phyloP scores from a whole-genome alignment of 2,329 filamentous ascomycete species.

The Xylariaceae sp. region DNA sequence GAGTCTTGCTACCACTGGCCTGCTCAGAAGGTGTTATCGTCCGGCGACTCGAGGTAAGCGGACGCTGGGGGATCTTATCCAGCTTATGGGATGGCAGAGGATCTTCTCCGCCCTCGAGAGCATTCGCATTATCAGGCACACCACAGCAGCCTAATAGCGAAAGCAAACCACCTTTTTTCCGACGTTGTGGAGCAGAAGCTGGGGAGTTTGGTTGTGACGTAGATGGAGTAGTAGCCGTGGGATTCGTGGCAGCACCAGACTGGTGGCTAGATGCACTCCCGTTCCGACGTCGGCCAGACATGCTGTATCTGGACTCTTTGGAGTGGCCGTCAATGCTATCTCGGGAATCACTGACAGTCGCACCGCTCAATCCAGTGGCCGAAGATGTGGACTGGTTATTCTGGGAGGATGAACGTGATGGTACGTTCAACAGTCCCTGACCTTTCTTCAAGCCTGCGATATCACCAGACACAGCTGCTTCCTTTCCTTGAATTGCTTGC shows the following conservation, averaged over 20 bases:
- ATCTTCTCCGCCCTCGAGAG: slow-evolving; percentile 48
- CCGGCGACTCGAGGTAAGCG: slow-evolving; percentile 50
- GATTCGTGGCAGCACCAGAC: slow-evolving; percentile 50
- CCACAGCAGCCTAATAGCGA: slow-evolving; percentile 65
- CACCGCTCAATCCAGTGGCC: slow-evolving; percentile 56
- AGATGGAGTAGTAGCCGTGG: slow-evolving; percentile 44
- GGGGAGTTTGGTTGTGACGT: slow-evolving; percentile 51
- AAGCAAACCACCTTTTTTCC: slow-evolving; percentile 53
- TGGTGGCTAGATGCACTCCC: slow-evolving; percentile 65
- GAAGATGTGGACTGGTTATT: slow-evolving; percentile 56
- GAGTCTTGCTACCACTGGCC: slow-evolving; percentile 35
- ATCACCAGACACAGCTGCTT: slow-evolving; percentile 18
- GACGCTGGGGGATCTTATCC: slow-evolving; percentile 51
- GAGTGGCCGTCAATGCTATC: slow-evolving; percentile 62
- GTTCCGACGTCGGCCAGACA: slow-evolving; percentile 59
- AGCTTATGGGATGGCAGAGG: slow-evolving; percentile 52
- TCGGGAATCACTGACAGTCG: slow-evolving; percentile 53
- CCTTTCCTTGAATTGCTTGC: slow-evolving; percentile 21
- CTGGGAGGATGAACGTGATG: slow-evolving; percentile 59
- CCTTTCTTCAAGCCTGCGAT: slow-evolving; percentile 26
- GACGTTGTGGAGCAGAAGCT: slow-evolving; percentile 40
- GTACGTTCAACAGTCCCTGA: slow-evolving; percentile 51
- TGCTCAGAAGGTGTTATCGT: slow-evolving; percentile 51
- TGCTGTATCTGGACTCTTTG: slow-evolving; percentile 62
- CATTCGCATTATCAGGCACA: slow-evolving; percentile 55